Base-by-base conservation (phyloP, 2,329 filamentous ascomycete genomes). In the Colletotrichum sp. region DNA sequence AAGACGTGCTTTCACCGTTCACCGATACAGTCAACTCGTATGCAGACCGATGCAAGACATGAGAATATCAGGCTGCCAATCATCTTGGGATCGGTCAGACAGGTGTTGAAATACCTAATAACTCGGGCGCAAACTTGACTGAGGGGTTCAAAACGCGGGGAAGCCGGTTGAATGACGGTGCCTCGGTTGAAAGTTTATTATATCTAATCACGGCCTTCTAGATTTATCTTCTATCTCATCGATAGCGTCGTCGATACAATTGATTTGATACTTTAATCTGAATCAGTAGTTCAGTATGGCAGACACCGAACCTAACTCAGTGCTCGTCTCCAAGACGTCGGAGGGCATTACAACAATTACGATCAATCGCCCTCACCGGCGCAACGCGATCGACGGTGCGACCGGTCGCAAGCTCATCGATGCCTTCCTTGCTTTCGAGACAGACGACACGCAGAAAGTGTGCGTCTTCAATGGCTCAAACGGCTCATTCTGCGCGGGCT, bases 331-430 rank as follows among this genome's bases (percentile, higher is more conserved):
- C 56, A 79, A 75, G 26, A 78, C 80, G 21, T 12, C 70, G 1
- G 80, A 83, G 2, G 89, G 89, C 62, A 89, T 92, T 78, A 89
- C 89, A 0, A 88, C 85, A n/a, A 89, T 92, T 71, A 86, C 87
- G n/a, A 86, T 92, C 77, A 87, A 89, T 80, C 86, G 89, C n/a
- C 83, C 84, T 0, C 80, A 87, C 15, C 83, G 86, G 28, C 86
- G 86, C 67, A 92, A 92, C 78, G 90, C 89, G 15, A 85, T 92
- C 55, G 85, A 91, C 77, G 80, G 83, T 3, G 73, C 83, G 3
- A 90, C 90, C 6, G 89, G 86, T 4, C 81, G 81, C 34, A 85
- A 85, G 43, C 85, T 92, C 8, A 87, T 87, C 30, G 79, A 84
- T 1, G 87, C 88, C 7, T 86, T 92, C 78, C 78, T 86, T 2